Evolutionary conservation across 352 stramenopile species (phyloP).

Genomic region (Halophytophthora polymorphica): DNA sequence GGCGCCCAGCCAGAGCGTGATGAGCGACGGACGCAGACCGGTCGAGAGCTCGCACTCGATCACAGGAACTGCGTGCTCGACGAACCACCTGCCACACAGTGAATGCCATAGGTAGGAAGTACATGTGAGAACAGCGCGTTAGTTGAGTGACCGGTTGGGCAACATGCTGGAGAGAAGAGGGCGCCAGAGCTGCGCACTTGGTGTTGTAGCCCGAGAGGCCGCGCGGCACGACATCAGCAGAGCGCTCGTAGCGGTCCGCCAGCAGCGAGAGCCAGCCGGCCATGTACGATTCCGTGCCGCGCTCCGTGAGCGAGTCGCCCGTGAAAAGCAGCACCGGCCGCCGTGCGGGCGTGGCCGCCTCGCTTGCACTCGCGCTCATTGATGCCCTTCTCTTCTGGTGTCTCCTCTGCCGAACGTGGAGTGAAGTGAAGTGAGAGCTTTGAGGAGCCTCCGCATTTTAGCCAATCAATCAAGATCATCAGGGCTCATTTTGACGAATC

Average conservation of each 20-base stretch:
- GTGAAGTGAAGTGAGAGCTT: too few relatives aligned
- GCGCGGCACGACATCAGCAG: conserved; percentile 39
- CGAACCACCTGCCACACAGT: conserved; percentile 34
- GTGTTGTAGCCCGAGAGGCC: conserved; percentile 53
- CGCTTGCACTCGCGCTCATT: not conserved
- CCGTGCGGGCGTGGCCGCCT: conserved; percentile 1
- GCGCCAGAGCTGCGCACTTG: conserved; percentile 14
- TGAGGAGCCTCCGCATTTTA: too few relatives aligned
- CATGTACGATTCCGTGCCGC: conserved; percentile 22
- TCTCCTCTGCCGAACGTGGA: too few relatives aligned
- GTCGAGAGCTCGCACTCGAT: conserved; percentile 33
- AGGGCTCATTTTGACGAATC: too few relatives aligned
- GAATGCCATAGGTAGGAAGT: not conserved
- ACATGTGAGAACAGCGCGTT: not conserved
- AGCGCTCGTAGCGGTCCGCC: conserved; percentile 43
- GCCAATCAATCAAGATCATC: too few relatives aligned
- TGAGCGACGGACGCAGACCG: conserved; percentile 32
- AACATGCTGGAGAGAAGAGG: not conserved
- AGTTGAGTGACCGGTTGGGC: not conserved
- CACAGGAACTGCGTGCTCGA: conserved; percentile 36
- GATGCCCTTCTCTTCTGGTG: too few relatives aligned
- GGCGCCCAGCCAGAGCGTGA: conserved; percentile 66
- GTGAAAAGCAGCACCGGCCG: conserved; percentile 33
- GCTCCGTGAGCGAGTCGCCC: conserved; percentile 56
- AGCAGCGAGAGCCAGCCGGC: conserved; percentile 39